Evolutionary conservation across 768 basidiomycete genomes (phyloP).

Genomic region (Pisolithus sp.): DNA sequence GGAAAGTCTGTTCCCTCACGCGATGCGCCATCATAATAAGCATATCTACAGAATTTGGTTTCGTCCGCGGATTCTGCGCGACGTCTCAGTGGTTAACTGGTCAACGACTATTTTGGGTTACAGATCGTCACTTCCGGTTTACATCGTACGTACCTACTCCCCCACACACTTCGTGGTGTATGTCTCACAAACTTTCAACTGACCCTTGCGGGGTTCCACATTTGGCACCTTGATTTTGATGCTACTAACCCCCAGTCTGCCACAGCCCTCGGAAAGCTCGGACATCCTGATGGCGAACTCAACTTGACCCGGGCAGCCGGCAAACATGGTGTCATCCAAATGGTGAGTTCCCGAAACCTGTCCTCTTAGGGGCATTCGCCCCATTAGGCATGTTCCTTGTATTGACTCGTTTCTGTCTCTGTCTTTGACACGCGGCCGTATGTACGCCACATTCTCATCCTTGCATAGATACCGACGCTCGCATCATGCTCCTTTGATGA

Average conservation of each 20-base stretch:
- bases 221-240: background rate
- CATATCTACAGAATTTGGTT: constrained; percentile 64
- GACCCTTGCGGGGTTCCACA: background rate
- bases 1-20: constrained; percentile 33
- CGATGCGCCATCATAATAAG: background rate
- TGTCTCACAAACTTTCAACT: background rate
- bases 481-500: constrained; percentile 93
- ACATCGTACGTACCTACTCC: constrained; percentile 44
- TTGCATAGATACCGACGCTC: constrained; percentile 73
- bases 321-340: constrained; percentile 63
- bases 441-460: background rate
- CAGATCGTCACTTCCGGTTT: constrained; percentile 64
- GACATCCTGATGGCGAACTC: constrained; percentile 88
- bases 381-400: background rate
- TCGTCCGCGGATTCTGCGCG: constrained; percentile 73
- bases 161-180: background rate
- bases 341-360: constrained; percentile 32
- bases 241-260: constrained; percentile 39
- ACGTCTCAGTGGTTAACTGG: constrained; percentile 77
- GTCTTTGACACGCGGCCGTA: background rate
- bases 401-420: background rate
- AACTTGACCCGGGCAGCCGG: constrained; percentile 80
- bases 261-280: constrained; percentile 81
- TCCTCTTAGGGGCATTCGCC: background rate
- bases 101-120: constrained; percentile 73